Evolutionary conservation across 352 stramenopile species (phyloP), one percentile per base, ranked within the genome.

Genomic region (Phytophthora idaei): DNA sequence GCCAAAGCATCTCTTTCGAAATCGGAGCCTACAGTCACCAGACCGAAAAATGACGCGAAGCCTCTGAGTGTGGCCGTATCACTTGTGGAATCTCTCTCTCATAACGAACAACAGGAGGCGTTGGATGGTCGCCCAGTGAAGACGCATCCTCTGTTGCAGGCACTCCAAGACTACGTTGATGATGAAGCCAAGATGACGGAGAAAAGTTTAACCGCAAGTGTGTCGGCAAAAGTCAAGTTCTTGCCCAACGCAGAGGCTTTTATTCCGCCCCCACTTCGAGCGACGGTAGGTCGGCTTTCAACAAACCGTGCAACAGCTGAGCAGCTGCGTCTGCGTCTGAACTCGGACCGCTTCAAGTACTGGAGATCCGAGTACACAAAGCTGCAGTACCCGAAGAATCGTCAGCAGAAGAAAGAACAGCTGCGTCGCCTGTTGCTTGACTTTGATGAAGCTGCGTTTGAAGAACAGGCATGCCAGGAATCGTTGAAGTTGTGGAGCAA

Each of bases 51-150:
- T 17, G 77, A 86, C 15, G 27, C 41, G 1, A 89, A 84, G 17
- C 80, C 78, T 15, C 60, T 85, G 4, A 90, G 80, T 63, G 77
- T 92, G 12, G 84, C 80, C 4, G 81, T 90, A 12, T 92, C 84
- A 7, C 65, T 92, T 3, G 84, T 90, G 3, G 81, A 86, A 21
- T 92, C 84, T 4, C 71, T 92, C 31, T 90, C 84, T 49, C 77
- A 90, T 57, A 78, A 83, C 49, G 80, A 92, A 48, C 77, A 92
- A 52, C 84, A 90, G 42, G 84, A 92, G 48, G 82, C 67, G 31
- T 61, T 92, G 4, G 82, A 90, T 47, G 67, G 61, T 3, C 78
- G 81, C n/a, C 82, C 82, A 0, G 58, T 89, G 5, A 91, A 90
- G 69, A 81, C 60, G 1, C 85, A 93, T 46, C 82, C 85, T 15